Conservation (phyloP, 352 stramenopile species). For the Phytophthora kernoviae region DNA sequence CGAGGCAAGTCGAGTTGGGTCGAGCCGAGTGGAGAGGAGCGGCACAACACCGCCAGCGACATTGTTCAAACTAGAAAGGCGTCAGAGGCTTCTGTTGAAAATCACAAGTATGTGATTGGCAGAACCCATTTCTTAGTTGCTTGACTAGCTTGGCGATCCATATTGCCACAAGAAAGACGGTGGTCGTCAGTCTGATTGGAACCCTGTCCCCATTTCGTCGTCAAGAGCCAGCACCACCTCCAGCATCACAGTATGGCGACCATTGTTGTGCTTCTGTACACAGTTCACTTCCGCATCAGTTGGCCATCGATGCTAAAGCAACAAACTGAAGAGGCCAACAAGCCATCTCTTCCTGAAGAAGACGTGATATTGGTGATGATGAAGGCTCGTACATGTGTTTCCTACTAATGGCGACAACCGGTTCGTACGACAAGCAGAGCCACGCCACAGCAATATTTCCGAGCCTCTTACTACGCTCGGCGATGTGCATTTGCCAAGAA, state of each 20-base stretch:
- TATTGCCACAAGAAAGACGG: no score
- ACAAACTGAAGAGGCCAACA: slow-evolving; percentile 62
- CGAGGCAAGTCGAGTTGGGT: no score
- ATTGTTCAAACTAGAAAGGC: no score
- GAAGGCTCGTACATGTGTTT: slow-evolving; percentile 58
- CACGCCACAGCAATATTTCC: slow-evolving; percentile 23
- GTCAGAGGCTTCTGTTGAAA: no score
- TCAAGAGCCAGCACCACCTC: no score
- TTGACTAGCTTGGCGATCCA: no score
- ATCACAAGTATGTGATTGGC: no score
- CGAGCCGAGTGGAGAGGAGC: no score
- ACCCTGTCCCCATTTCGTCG: no score
- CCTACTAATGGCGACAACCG: slow-evolving; percentile 80
- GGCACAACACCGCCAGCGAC: no score
- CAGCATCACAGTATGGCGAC: slow-evolving; percentile 81
- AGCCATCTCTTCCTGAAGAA: slow-evolving; percentile 60
- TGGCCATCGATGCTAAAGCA: slow-evolving; percentile 74
- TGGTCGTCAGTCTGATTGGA: no score
- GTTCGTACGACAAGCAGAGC: slow-evolving; percentile 70
- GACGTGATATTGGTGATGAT: slow-evolving; percentile 81
- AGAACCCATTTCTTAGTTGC: no score
- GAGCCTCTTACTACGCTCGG: slow-evolving; percentile 28
- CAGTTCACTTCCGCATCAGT: slow-evolving; percentile 75
- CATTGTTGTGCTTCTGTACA: slow-evolving; percentile 87
- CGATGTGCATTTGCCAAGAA: slow-evolving; percentile 8